A percentile compares a stretch with the other conserved stretches of the same genome.
phyloP scores from a whole-genome alignment of 805 yeast species.

The Candida sanyiensis region DNA sequence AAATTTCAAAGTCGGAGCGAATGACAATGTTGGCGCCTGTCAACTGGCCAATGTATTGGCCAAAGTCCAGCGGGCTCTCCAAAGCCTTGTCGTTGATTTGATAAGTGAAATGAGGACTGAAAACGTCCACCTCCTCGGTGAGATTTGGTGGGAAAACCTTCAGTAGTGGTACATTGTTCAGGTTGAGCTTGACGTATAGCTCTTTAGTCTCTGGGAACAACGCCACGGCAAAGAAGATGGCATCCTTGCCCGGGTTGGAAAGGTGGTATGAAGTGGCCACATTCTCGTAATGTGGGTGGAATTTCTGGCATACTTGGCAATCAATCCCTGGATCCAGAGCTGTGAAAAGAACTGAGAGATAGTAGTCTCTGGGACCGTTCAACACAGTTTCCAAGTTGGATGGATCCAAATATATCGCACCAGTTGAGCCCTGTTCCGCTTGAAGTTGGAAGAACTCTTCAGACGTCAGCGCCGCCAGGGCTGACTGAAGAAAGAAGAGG shows the following conservation, averaged over 20 bases:
- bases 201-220: constrained; percentile 44
- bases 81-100: constrained; percentile 25
- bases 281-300: constrained; percentile 35
- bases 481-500: constrained; percentile 2
- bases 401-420: constrained; percentile 33
- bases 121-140: constrained; percentile 21
- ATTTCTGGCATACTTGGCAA: constrained; percentile 43
- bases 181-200: constrained; percentile 35
- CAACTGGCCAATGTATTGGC: constrained; percentile 44
- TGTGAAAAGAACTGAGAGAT: constrained; percentile 47
- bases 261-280: constrained; percentile 39
- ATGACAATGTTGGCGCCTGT: constrained; percentile 40
- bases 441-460: constrained; percentile 11
- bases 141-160: constrained; percentile 56
- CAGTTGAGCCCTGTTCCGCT: constrained; percentile 21
- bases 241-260: constrained; percentile 37
- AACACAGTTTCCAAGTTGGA: constrained; percentile 36
- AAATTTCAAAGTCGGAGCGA: constrained; percentile 36
- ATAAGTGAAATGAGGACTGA: constrained; percentile 33
- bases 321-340: constrained; percentile 37
- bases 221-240: constrained; percentile 42
- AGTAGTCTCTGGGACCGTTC: constrained; percentile 47
- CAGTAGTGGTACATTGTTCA: constrained; percentile 57
- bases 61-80: constrained; percentile 42
- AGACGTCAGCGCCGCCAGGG: constrained; percentile 11